phyloP scores from a whole-genome alignment of 805 yeast species.

The Wickerhamiella parazyma region DNA sequence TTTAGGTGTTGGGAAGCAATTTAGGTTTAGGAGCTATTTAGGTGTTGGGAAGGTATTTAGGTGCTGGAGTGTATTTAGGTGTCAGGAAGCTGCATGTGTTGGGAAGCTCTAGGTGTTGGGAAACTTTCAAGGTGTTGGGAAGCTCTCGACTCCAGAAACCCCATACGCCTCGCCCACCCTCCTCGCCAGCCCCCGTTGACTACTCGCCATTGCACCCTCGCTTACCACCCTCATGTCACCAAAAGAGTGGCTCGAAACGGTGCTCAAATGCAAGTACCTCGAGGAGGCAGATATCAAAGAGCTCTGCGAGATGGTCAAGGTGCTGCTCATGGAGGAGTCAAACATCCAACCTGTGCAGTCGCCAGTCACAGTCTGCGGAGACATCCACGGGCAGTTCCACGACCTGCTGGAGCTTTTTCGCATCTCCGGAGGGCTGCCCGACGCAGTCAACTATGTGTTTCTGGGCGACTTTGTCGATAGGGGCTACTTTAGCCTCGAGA shows the following conservation, averaged over 20 bases:
- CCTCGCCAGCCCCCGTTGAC: neutral
- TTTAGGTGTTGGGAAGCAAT: too few species aligned
- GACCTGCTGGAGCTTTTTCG: constrained; percentile 82
- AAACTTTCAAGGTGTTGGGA: too few species aligned
- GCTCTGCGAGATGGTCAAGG: constrained; percentile 89
- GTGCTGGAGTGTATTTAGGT: too few species aligned
- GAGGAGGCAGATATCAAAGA: constrained; percentile 93
- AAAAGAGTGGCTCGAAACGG: constrained; percentile 90
- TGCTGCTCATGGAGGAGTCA: constrained; percentile 87
- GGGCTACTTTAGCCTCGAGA: constrained; percentile 91
- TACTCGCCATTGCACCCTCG: too few species aligned
- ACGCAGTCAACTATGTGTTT: constrained; percentile 61
- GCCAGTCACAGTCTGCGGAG: constrained; percentile 85
- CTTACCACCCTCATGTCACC: constrained; percentile 35
- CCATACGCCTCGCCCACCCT: too few species aligned
- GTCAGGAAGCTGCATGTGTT: too few species aligned
- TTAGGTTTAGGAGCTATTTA: too few species aligned
- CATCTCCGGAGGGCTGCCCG: constrained; percentile 86
- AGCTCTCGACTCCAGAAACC: neutral
- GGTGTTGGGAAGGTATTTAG: too few species aligned
- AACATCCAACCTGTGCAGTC: constrained; percentile 91
- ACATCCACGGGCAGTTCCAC: constrained; percentile 96
- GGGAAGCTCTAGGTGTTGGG: too few species aligned
- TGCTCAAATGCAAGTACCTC: constrained; percentile 75
- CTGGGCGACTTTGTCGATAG: constrained; percentile 95